Conservation (phyloP, 306 rosid genomes). For the Rosa multiflora region DNA sequence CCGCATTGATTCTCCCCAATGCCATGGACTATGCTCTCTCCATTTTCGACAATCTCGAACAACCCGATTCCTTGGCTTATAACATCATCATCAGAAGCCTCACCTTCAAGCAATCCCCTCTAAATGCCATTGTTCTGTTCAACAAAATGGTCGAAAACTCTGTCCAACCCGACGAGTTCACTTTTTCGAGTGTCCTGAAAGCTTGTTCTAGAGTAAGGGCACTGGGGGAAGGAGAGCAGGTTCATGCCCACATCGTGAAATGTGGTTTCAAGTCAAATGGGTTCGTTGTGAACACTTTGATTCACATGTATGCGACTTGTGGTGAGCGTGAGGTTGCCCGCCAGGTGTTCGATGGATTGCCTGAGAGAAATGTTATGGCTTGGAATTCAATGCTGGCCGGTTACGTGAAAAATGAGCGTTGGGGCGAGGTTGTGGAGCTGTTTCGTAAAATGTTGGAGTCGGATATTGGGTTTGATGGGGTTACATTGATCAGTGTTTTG, state of each 20-base stretch:
- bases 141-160: slow-evolving; percentile 40
- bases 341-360: slow-evolving; percentile 55
- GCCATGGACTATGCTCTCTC: slow-evolving; percentile 54
- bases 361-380: slow-evolving; percentile 28
- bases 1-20: slow-evolving; percentile 50
- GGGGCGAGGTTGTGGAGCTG: slow-evolving; percentile 53
- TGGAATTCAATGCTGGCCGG: slow-evolving; percentile 64
- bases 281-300: slow-evolving; percentile 49
- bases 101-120: slow-evolving; percentile 39
- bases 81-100: slow-evolving; percentile 52
- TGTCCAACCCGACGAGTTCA: slow-evolving; percentile 39
- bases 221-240: slow-evolving; percentile 43
- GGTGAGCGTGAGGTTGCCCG: slow-evolving; percentile 45
- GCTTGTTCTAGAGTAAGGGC: slow-evolving; percentile 51
- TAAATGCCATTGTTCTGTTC: slow-evolving; percentile 42
- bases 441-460: slow-evolving; percentile 38
- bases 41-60: slow-evolving; percentile 35
- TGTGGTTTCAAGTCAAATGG: slow-evolving; percentile 37
- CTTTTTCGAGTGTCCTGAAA: slow-evolving; percentile 47
- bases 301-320: slow-evolving; percentile 46
- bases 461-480: slow-evolving; percentile 43
- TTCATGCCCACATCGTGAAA: slow-evolving; percentile 49
- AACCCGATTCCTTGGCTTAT: slow-evolving; percentile 44
- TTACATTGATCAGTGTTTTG: slow-evolving; percentile 51
- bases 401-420: slow-evolving; percentile 39